Evolutionary conservation across 2,329 filamentous ascomycete genomes (phyloP).

Genomic region (Calonectria ilicicola): DNA sequence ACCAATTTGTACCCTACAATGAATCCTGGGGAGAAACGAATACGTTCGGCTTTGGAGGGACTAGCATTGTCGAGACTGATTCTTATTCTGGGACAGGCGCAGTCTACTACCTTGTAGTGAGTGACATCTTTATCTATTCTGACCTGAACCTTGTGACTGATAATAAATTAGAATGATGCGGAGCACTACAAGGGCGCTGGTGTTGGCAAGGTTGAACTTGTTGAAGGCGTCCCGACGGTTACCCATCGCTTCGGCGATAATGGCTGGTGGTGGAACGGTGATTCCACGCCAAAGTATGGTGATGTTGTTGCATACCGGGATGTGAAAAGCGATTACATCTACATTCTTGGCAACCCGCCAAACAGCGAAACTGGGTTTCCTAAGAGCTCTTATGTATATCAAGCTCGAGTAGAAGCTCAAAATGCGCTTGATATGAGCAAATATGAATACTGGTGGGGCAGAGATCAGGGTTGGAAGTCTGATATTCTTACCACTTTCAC

Average conservation of each 20-base stretch:
- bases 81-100: slow-evolving; percentile 41
- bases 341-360: slow-evolving; percentile 53
- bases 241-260: slow-evolving; percentile 43
- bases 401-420: slow-evolving; percentile 48
- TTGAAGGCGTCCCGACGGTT: slow-evolving; percentile 49
- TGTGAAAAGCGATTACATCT: slow-evolving; percentile 52
- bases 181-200: slow-evolving; percentile 52
- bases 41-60: slow-evolving; percentile 52
- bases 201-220: slow-evolving; percentile 49
- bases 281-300: slow-evolving; percentile 48
- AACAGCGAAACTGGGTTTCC: slow-evolving; percentile 42
- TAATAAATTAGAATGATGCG: slow-evolving; percentile 42
- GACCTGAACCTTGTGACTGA: neutral
- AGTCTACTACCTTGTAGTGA: slow-evolving; percentile 52
- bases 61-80: slow-evolving; percentile 52
- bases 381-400: slow-evolving; percentile 47
- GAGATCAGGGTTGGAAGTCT: slow-evolving; percentile 49
- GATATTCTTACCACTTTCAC: slow-evolving; percentile 46
- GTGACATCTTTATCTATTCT: neutral
- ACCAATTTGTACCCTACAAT: slow-evolving; percentile 52
- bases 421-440: slow-evolving; percentile 51
- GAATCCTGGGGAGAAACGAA: slow-evolving; percentile 51
- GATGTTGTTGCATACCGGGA: slow-evolving; percentile 53
- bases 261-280: slow-evolving; percentile 52
- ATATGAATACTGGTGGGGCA: slow-evolving; percentile 58